A percentile compares a stretch with the other conserved stretches of the same genome.
Evolutionary conservation across 495 filamentous ascomycete genomes (phyloP).

Genomic region (Ramalina peruviana): DNA sequence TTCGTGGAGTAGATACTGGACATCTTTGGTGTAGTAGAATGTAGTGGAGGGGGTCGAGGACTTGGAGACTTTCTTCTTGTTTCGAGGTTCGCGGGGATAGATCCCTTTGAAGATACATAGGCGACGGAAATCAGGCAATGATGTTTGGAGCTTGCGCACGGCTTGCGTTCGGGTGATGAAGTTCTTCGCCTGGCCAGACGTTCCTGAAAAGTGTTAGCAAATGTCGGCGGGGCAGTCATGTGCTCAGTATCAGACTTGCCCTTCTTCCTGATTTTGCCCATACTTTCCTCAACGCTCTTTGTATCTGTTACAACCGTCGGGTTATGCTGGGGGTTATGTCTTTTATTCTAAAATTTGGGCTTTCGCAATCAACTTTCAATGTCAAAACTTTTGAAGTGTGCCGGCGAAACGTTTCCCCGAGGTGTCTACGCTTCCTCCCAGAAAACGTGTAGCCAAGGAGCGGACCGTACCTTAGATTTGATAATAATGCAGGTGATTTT

Average conservation of each 20-base stretch:
- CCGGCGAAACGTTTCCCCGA: too few species aligned
- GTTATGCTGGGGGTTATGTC: too few species aligned
- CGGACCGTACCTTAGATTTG: too few species aligned
- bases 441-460: too few species aligned
- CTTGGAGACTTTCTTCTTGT: conserved; percentile 92
- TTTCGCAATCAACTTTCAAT: too few species aligned
- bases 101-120: conserved; percentile 99
- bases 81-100: conserved; percentile 90
- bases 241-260: too few species aligned
- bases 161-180: conserved; percentile 95
- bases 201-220: conserved; percentile 33
- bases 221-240: too few species aligned
- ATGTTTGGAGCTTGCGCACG: conserved; percentile 93
- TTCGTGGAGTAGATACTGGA: conserved; percentile 94
- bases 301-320: too few species aligned
- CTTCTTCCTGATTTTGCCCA: conserved; percentile 77
- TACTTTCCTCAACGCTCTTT: conserved; percentile 17
- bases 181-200: conserved; percentile 89
- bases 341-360: too few species aligned
- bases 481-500: too few species aligned
- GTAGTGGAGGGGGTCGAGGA: conserved; percentile 79
- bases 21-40: conserved; percentile 98
- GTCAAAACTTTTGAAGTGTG: too few species aligned
- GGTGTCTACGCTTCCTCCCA: too few species aligned
- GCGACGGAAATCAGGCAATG: conserved; percentile 89